Evolutionary conservation across 2,329 filamentous ascomycete species (phyloP).

Genomic region (Botrytis fragariae): DNA sequence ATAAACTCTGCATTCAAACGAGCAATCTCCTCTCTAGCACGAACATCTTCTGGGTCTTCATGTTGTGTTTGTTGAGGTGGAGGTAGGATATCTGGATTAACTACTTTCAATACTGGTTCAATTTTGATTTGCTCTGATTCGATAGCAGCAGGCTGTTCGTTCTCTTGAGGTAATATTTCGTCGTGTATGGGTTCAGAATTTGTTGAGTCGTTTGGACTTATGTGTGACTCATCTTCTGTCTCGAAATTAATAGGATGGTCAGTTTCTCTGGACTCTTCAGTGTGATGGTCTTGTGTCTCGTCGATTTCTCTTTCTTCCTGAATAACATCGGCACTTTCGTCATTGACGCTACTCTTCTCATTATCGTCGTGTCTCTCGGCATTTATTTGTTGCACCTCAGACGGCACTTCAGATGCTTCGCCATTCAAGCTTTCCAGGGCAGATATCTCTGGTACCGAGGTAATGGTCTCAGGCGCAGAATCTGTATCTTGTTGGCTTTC

Average conservation of each 20-base stretch:
- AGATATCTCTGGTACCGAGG: background rate
- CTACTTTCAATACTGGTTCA: background rate
- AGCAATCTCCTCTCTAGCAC: slow-evolving; percentile 33
- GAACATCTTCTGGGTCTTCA: slow-evolving; percentile 31
- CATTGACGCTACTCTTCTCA: background rate
- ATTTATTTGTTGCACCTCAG: background rate
- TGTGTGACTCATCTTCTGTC: background rate
- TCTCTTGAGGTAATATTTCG: background rate
- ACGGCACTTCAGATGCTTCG: too few relatives aligned
- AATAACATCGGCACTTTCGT: background rate
- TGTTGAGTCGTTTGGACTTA: background rate
- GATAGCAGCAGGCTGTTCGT: background rate
- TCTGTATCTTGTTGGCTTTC: background rate
- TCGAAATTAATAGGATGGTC: background rate
- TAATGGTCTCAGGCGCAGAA: background rate
- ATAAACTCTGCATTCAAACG: slow-evolving; percentile 32
- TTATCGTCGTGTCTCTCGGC: background rate
- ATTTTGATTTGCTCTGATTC: background rate
- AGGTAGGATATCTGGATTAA: background rate
- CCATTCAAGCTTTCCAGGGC: background rate
- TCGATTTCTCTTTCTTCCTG: background rate
- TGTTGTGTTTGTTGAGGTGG: background rate
- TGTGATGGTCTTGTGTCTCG: background rate
- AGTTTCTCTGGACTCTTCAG: background rate
- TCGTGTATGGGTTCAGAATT: background rate